Base-by-base conservation (phyloP, 345 rosid genomes). In the Populus simonii region DNA sequence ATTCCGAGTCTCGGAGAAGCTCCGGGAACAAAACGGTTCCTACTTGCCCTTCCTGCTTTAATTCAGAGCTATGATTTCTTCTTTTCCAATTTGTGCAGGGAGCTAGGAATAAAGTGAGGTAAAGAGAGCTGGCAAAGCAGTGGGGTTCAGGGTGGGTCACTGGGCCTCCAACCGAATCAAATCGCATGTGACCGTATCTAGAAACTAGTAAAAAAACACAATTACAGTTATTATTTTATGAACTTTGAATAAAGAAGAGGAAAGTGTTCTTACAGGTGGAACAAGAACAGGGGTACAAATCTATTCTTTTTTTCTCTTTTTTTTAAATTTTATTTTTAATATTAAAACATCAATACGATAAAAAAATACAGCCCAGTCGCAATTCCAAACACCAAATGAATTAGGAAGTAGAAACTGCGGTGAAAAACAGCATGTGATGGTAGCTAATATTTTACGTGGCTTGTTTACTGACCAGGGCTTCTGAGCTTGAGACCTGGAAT, bases 21-120 rank as follows among this genome's bases (percentile, higher is more conserved):
- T 83, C 83, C 83, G 70, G 29, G 15, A 62, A 83, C 68, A 67
- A 31, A 61, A 47, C 22, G 51, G 45, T 23, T 59, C 53, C 35
- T 22, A 0, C 16, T 65, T 77, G 62, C 13, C 63, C 63, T 74
- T 62, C 69, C 16, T 11, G 33, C 57, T 7, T 73, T 68, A 15
- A 45, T 15, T 74, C 51, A 38, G 63, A 11, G 11, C 51, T 39
- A 66, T 75, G 70, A 47, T 74, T 66, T 74, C 71, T 74, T 74
- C 61, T 65, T 74, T 63, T 63, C 7, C 25, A 1, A 16, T 23
- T 35, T 41, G 25, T 65, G 15, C 43, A 15, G 53, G 41, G 55
- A 59, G 0, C 29, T 1, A 12, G 33, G 62, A 11, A 29, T 18
- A 29, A 29, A 62, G 39, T 6, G 47, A 20, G 53, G 45, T 45